These are phyloP conservation scores for Dendrocalamus sinicus DNA, from an alignment of 176 grass and related monocot species.

Conservation along the genomic window DNA sequence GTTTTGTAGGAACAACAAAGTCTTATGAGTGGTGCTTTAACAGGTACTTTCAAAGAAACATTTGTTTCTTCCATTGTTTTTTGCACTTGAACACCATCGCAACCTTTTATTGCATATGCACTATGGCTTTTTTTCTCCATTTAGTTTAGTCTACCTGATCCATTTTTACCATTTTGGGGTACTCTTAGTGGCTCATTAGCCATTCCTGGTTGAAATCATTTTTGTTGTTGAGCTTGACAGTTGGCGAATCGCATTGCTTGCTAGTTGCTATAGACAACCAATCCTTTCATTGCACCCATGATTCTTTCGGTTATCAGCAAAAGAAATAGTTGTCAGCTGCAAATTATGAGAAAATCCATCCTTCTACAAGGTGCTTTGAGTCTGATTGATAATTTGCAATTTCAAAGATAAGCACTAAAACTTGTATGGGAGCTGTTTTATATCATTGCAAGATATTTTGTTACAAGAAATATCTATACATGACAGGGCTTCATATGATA, in stretches of 20 bases:
- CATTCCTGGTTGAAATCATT: conserved; percentile 18
- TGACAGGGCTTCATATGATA: conserved; percentile 23
- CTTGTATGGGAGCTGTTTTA: neutral
- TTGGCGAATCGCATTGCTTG: neutral
- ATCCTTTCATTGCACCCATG: conserved; percentile 11
- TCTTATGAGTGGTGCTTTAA: conserved; percentile 39
- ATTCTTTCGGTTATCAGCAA: conserved; percentile 13
- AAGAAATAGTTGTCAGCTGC: conserved; percentile 17
- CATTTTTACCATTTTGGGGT: neutral
- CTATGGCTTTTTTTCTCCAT: neutral
- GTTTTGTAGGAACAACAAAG: conserved; percentile 60
- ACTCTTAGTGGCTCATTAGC: neutral
- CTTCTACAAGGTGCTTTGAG: neutral
- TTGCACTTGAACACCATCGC: conserved; percentile 32
- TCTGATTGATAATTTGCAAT: conserved; percentile 9
- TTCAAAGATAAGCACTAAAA: neutral
- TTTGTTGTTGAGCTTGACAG: neutral
- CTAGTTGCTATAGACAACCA: conserved; percentile 5
- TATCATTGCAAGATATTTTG: conserved; percentile 6
- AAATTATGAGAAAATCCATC: conserved; percentile 14
- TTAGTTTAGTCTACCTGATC: conserved; percentile 12
- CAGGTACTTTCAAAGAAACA: conserved; percentile 56
- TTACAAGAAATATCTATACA: conserved; percentile 11
- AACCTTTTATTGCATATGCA: conserved; percentile 4
- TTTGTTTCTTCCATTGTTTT: conserved; percentile 36